Conservation (phyloP, 805 yeast species). For the Starmerella geochares region DNA sequence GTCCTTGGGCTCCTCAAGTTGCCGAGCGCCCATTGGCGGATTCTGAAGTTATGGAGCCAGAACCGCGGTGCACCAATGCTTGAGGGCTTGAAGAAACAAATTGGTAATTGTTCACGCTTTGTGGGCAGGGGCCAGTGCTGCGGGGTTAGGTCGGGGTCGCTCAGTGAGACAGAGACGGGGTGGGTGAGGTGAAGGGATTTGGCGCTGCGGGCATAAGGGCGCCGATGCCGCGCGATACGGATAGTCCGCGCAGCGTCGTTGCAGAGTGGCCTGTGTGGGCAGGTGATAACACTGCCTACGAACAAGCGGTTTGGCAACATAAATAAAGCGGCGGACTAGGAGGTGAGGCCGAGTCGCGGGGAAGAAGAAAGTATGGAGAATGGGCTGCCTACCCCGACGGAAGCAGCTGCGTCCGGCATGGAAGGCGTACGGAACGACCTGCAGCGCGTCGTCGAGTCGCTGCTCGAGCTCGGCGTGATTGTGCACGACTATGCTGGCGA, state of each 20-base stretch:
- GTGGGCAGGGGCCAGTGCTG: not conserved
- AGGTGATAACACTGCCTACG: no score
- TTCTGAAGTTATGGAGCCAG: not conserved
- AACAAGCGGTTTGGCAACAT: no score
- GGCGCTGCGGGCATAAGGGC: no score
- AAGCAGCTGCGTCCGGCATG: conserved; percentile 15
- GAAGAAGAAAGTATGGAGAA: conserved; percentile 6
- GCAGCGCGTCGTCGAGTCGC: conserved; percentile 58
- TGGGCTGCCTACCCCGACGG: conserved; percentile 24
- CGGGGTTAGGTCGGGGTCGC: not conserved
- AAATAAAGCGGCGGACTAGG: no score
- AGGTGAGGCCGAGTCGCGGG: not conserved
- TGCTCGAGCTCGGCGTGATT: conserved; percentile 79
- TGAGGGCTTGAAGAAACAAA: not conserved
- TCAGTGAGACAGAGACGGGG: no score
- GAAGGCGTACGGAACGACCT: conserved; percentile 32
- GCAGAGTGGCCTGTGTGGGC: no score
- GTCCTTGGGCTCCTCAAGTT: conserved; percentile 1
- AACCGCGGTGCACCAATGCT: conserved; percentile 1
- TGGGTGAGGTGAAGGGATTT: no score
- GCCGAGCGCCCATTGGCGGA: conserved; percentile 4
- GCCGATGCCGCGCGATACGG: no score
- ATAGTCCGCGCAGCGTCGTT: no score
- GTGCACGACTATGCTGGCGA: conserved; percentile 84
- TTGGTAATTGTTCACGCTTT: not conserved